Conservation (phyloP, 108 stramenopile genomes). For the Discostella pseudostelligera region DNA sequence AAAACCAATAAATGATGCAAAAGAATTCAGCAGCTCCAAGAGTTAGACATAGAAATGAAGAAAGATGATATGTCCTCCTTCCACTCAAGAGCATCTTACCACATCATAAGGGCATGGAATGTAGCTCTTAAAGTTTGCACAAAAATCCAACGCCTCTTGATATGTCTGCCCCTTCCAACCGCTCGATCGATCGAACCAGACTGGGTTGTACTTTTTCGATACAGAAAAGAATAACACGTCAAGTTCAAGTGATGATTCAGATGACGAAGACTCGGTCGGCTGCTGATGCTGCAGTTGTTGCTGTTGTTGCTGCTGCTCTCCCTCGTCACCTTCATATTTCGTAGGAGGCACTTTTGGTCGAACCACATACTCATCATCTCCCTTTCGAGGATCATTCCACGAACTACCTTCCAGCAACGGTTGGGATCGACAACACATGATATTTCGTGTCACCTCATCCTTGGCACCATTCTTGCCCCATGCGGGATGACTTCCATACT, state of each 20-base stretch:
- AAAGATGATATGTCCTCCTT: neutral
- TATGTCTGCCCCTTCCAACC: constrained; percentile 28
- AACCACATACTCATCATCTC: constrained; percentile 16
- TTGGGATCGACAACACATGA: constrained; percentile 41
- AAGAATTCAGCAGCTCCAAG: no score
- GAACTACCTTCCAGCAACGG: constrained; percentile 7
- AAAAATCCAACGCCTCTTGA: constrained; percentile 17
- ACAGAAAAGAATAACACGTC: constrained; percentile 12
- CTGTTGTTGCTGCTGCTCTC: neutral
- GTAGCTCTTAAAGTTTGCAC: constrained; percentile 13
- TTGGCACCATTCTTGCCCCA: constrained; percentile 22
- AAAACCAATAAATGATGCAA: neutral
- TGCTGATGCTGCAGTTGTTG: no score
- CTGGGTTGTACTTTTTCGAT: constrained; percentile 16
- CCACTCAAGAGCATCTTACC: neutral
- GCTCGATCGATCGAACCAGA: constrained; percentile 25
- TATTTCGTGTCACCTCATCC: constrained; percentile 36
- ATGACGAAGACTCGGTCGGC: neutral
- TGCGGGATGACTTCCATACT: constrained; percentile 16
- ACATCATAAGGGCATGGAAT: constrained; percentile 22
- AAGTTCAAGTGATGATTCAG: neutral
- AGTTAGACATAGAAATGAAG: neutral
- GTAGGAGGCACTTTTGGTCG: constrained; percentile 14
- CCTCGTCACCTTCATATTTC: neutral
- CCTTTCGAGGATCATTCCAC: neutral